Base-by-base conservation (phyloP, 805 yeast species). In the Hagleromyces aurorensis region DNA sequence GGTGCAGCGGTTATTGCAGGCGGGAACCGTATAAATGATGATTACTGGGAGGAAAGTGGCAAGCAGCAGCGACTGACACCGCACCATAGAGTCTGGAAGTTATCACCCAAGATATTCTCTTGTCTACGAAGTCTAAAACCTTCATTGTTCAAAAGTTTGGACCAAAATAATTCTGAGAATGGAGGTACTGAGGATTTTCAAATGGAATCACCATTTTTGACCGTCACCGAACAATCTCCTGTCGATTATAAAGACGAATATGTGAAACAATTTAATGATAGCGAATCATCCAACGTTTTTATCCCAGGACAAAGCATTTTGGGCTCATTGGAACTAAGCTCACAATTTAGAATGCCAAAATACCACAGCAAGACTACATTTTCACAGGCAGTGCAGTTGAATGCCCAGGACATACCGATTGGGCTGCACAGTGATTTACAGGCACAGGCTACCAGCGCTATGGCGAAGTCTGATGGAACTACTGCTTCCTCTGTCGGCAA, bases 1-100 rank as follows among this genome's bases (percentile, higher is more conserved):
- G 78, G 78, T 19, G 70, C 77, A 1, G 52, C 70, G 13, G 46
- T 67, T 2, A 46, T 73, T 13, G 51, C 52, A 2, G 46, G 52
- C n/a, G 79, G 78, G 5, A 50, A 52, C 20, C 59, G 78, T 34
- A 57, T 72, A 4, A 37, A 48, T 3, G 78, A 72, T 47, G 79
- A 72, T 46, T 72, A 73, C 45, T 73, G 75, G 73, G 77, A 70
- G 37, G 55, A 54, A 3, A 41, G 52, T 3, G 65, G 65, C 1
- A 51, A 47, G 21, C 57, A 54, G 12, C 67, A 67, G 36, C 67
- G 67, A 1, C 64, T 67, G 29, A 61, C 65, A 1, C 62, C 64
- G 15, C 57, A 56, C 23, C 70, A 67, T 32, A 62, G 68, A 17
- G 74, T 69, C 3, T 60, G 54, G 33, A 48, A 48, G 14, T 44